A percentile compares a stretch with the other conserved stretches of the same genome.
Conservation (phyloP, 805 yeast species). For the Scheffersomyces coipomensis region DNA sequence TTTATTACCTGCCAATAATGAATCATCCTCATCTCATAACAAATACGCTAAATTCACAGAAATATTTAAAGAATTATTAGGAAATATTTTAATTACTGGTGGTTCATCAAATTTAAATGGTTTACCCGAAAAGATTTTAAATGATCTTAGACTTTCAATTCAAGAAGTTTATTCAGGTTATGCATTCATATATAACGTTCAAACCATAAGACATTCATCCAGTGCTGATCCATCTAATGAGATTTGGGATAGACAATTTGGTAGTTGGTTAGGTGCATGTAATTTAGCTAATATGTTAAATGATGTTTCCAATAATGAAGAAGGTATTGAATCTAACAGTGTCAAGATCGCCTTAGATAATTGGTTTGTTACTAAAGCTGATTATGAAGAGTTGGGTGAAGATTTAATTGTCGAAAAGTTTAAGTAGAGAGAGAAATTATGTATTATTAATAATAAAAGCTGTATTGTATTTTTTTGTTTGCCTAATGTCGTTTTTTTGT, state of each 20-base stretch:
- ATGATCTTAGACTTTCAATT: conserved; percentile 50
- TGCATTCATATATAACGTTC: conserved; percentile 26
- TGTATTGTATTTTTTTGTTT: neutral
- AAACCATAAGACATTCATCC: conserved; percentile 18
- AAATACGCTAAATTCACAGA: conserved; percentile 35
- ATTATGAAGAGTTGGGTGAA: conserved; percentile 64
- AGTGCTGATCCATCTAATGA: conserved; percentile 29
- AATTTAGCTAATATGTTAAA: conserved; percentile 63
- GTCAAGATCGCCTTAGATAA: conserved; percentile 41
- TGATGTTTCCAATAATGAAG: conserved; percentile 24
- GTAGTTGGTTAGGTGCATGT: conserved; percentile 74
- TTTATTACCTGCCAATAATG: conserved; percentile 24
- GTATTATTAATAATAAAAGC: conserved; percentile 1
- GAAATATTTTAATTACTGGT: conserved; percentile 58
- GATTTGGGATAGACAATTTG: conserved; percentile 53
- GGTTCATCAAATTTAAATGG: conserved; percentile 57
- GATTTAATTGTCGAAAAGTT: conserved; percentile 36
- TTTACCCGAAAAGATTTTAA: conserved; percentile 51
- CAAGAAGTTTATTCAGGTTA: conserved; percentile 47
- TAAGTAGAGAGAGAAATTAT: conserved; percentile 14
- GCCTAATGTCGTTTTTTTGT: neutral
- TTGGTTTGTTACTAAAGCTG: conserved; percentile 60
- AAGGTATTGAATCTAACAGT: conserved; percentile 16
- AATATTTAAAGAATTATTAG: conserved; percentile 32
- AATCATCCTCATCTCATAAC: conserved; percentile 27